phyloP scores from a whole-genome alignment of 306 rosid species.

The Luffa acutangula region DNA sequence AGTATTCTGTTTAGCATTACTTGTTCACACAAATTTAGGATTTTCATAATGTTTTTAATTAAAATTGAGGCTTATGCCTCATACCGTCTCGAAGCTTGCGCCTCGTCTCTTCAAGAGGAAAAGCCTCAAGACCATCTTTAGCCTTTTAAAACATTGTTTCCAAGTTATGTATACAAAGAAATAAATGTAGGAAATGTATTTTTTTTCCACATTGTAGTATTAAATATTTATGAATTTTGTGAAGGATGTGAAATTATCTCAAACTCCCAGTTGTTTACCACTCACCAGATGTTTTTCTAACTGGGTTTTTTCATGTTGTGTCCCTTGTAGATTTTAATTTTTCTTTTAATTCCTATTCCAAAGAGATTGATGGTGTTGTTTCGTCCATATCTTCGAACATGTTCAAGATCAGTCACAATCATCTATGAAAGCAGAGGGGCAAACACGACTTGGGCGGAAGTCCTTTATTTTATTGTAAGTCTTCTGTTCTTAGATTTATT shows the following conservation, averaged over 20 bases:
- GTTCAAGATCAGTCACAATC: slow-evolving; percentile 46
- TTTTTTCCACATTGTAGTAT: not conserved
- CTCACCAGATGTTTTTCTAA: not conserved
- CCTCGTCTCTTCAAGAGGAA: too few species aligned
- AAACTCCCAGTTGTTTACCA: not conserved
- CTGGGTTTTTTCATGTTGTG: not conserved
- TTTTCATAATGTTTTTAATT: too few species aligned
- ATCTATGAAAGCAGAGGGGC: slow-evolving; percentile 17
- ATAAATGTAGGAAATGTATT: not conserved
- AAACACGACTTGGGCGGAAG: slow-evolving; percentile 52
- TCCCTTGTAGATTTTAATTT: not conserved
- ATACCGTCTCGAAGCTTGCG: too few species aligned
- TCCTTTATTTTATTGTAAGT: slow-evolving; percentile 59
- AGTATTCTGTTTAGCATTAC: too few species aligned
- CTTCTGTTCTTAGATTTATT: not conserved
- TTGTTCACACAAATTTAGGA: too few species aligned
- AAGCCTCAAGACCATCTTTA: too few species aligned
- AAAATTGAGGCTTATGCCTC: not conserved
- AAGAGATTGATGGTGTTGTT: slow-evolving; percentile 59
- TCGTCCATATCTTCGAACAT: slow-evolving; percentile 71
- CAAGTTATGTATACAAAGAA: too few species aligned
- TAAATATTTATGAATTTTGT: not conserved
- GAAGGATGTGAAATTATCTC: not conserved
- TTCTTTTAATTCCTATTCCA: not conserved
- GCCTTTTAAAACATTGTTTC: too few species aligned